A percentile compares a stretch with the other conserved stretches of the same genome.
These are phyloP conservation scores for Phytophthora litchii DNA, from an alignment of 352 stramenopile species.

Conservation along the genomic window DNA sequence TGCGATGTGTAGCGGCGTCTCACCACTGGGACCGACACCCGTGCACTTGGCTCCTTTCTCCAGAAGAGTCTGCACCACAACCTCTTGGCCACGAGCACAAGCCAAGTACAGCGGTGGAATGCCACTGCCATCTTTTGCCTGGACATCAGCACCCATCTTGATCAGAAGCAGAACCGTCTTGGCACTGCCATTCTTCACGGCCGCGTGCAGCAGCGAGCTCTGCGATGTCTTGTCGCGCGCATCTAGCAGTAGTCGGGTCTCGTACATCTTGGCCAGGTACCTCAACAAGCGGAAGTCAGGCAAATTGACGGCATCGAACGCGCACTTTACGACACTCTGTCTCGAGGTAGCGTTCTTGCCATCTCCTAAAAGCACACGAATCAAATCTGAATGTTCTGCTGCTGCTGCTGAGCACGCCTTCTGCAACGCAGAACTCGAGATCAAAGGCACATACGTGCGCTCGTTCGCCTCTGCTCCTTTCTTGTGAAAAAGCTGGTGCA, in stretches of 20 bases:
- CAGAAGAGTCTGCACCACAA: slow-evolving; percentile 66
- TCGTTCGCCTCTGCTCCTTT: slow-evolving; percentile 32
- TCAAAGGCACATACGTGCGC: slow-evolving; percentile 30
- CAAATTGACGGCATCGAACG: slow-evolving; percentile 52
- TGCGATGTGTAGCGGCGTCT: slow-evolving; percentile 81
- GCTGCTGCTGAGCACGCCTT: slow-evolving; percentile 58
- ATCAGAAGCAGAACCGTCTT: slow-evolving; percentile 69
- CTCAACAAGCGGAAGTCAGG: slow-evolving; percentile 63
- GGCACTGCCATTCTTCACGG: slow-evolving; percentile 54
- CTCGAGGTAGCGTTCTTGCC: slow-evolving; percentile 39
- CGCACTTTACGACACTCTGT: slow-evolving; percentile 43
- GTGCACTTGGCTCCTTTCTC: slow-evolving; percentile 57
- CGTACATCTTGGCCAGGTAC: slow-evolving; percentile 55
- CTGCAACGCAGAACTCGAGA: slow-evolving; percentile 43
- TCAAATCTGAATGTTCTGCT: slow-evolving; percentile 44
- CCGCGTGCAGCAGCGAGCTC: slow-evolving; percentile 66
- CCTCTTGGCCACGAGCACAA: slow-evolving; percentile 66
- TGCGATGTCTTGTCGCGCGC: slow-evolving; percentile 50
- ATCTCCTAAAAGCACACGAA: slow-evolving; percentile 59
- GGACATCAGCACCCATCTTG: slow-evolving; percentile 65
- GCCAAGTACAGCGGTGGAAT: slow-evolving; percentile 83
- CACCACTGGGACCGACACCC: slow-evolving; percentile 67
- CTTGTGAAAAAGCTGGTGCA: slow-evolving; percentile 47
- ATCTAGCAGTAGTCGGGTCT: slow-evolving; percentile 46
- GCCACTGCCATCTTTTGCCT: slow-evolving; percentile 59